Evolutionary conservation across 306 rosid genomes (phyloP).

Genomic region (Dryas alaskensis): DNA sequence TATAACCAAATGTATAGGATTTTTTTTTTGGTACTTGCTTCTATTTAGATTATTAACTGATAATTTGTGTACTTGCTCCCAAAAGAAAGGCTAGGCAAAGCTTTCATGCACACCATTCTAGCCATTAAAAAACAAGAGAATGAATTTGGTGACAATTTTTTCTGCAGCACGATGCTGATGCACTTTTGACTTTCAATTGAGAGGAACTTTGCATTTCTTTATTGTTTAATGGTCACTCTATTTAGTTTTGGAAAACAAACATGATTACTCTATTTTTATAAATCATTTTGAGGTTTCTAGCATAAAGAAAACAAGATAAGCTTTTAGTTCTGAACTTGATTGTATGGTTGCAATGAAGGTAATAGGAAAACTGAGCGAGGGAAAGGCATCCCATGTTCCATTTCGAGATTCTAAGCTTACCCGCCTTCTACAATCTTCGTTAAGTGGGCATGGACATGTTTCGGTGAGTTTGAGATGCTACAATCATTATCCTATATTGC

Average conservation of each 20-base stretch:
- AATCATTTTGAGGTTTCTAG: background rate
- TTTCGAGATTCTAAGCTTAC: slow-evolving; percentile 99
- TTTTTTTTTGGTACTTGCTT: background rate
- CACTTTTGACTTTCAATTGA: slow-evolving; percentile 9
- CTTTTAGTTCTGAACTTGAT: slow-evolving; percentile 17
- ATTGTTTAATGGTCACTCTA: background rate
- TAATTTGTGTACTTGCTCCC: background rate
- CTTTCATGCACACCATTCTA: background rate
- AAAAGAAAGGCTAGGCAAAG: background rate
- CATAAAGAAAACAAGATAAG: background rate
- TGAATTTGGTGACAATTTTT: background rate
- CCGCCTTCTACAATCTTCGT: slow-evolving; percentile 92
- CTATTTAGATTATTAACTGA: background rate
- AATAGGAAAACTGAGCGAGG: slow-evolving; percentile 95
- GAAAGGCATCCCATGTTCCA: slow-evolving; percentile 98
- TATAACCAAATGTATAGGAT: background rate
- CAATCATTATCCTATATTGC: background rate
- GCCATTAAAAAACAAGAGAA: background rate
- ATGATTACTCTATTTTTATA: background rate
- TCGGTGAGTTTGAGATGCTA: slow-evolving; percentile 65
- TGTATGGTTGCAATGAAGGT: slow-evolving; percentile 70
- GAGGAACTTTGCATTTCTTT: background rate
- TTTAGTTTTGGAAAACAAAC: background rate
- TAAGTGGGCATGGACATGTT: slow-evolving; percentile 95
- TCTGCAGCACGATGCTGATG: background rate